A percentile compares a stretch with the other conserved stretches of the same genome.
phyloP scores from a whole-genome alignment of 495 filamentous ascomycete genomes.

The Penicillium cataractarum region DNA sequence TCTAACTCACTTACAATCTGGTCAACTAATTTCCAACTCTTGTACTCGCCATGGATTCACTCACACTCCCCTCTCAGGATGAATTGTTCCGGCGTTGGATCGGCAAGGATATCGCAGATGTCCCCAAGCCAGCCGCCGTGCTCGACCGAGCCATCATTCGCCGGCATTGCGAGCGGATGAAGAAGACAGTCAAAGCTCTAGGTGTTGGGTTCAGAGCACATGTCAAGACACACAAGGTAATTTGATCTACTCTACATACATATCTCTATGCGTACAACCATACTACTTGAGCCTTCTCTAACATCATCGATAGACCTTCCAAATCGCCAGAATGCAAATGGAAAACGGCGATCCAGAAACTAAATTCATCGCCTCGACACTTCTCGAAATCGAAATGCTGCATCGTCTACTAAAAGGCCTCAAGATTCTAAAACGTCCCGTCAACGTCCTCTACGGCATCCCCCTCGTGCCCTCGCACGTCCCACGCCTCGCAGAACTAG shows the following conservation, averaged over 20 bases:
- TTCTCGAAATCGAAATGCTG: conserved; percentile 74
- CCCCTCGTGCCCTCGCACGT: conserved; percentile 68
- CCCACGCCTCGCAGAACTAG: conserved; percentile 58
- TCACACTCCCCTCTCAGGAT: conserved; percentile 26
- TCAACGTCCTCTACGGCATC: conserved; percentile 78
- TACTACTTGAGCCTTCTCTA: neutral
- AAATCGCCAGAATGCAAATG: conserved; percentile 76
- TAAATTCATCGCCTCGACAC: conserved; percentile 76
- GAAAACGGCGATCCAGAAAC: conserved; percentile 54
- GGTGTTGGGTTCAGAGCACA: conserved; percentile 75
- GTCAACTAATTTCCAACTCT: neutral
- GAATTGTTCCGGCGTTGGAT: conserved; percentile 52
- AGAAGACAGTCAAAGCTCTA: conserved; percentile 60
- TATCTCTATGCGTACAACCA: neutral
- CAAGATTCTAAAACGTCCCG: conserved; percentile 47
- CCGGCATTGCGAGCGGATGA: conserved; percentile 75
- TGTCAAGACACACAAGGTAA: conserved; percentile 86
- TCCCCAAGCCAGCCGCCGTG: conserved; percentile 69
- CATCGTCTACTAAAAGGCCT: conserved; percentile 63
- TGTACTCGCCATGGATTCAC: conserved; percentile 10
- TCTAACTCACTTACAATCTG: neutral
- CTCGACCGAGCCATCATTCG: conserved; percentile 69
- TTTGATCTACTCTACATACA: neutral
- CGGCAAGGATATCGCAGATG: conserved; percentile 61
- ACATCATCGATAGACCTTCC: conserved; percentile 57